These are phyloP conservation scores for Aspergillus leporis DNA, from an alignment of 495 filamentous ascomycete species.

Conservation along the genomic window DNA sequence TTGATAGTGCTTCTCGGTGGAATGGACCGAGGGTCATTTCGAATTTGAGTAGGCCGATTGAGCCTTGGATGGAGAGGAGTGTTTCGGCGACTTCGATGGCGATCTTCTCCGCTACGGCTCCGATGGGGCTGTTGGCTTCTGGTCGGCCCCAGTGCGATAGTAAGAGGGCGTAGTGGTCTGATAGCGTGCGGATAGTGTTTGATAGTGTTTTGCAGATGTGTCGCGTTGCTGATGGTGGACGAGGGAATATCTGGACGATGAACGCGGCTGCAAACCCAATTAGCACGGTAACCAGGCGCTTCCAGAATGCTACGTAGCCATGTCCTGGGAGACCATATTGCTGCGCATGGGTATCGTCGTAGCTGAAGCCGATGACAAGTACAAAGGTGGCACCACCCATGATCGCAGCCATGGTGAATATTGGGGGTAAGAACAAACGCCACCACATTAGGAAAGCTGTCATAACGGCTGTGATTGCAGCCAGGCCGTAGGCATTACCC, in stretches of 20 bases:
- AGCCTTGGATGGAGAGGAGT: slow-evolving; percentile 27
- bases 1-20: slow-evolving; percentile 28
- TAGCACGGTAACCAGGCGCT: slow-evolving; percentile 38
- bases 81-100: slow-evolving; percentile 29
- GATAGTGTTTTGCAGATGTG: slow-evolving; percentile 42
- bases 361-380: slow-evolving; percentile 38
- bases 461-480: slow-evolving; percentile 34
- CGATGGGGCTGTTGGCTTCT: slow-evolving; percentile 13
- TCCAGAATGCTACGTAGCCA: slow-evolving; percentile 43
- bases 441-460: slow-evolving; percentile 35
- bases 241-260: slow-evolving; percentile 41
- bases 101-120: slow-evolving; percentile 29
- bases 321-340: slow-evolving; percentile 39
- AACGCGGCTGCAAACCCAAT: slow-evolving; percentile 37
- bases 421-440: slow-evolving; percentile 33
- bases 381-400: slow-evolving; percentile 40
- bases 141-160: slow-evolving; percentile 35
- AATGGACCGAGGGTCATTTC: slow-evolving; percentile 39
- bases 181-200: slow-evolving; percentile 32
- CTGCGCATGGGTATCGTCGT: slow-evolving; percentile 35
- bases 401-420: slow-evolving; percentile 29
- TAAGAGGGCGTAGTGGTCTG: slow-evolving; percentile 44
- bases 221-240: slow-evolving; percentile 39
- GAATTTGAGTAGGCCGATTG: slow-evolving; percentile 30
- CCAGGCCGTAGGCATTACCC: slow-evolving; percentile 42